Conservation (phyloP, 2,329 filamentous ascomycete species). For the Aspergillus aculeatinus region DNA sequence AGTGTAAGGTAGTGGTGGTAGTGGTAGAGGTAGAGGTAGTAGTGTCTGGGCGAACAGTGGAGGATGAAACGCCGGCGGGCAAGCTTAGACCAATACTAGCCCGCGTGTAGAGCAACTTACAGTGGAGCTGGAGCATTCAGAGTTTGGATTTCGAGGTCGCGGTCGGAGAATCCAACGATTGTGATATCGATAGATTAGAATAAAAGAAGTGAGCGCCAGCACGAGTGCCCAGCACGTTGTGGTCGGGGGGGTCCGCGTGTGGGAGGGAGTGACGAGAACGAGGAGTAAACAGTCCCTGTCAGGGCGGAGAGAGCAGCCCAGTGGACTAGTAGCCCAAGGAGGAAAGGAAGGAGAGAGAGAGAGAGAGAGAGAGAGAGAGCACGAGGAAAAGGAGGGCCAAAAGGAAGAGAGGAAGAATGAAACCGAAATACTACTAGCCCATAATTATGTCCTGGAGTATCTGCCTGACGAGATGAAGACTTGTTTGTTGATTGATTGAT, state of each 20-base stretch:
- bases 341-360: background rate
- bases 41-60: slow-evolving; percentile 12
- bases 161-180: background rate
- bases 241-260: background rate
- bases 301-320: background rate
- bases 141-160: background rate
- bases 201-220: background rate
- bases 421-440: background rate
- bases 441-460: background rate
- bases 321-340: background rate
- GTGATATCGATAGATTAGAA: background rate
- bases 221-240: slow-evolving; percentile 2
- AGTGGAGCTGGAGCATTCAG: slow-evolving; percentile 7
- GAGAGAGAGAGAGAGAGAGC: background rate
- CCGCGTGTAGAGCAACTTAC: background rate
- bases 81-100: slow-evolving; percentile 10
- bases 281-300: background rate
- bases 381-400: background rate
- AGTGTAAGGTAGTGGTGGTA: background rate
- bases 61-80: slow-evolving; percentile 23
- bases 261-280: background rate
- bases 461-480: background rate
- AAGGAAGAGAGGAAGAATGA: background rate
- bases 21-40: background rate
- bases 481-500: background rate